These are phyloP conservation scores for Ceratobasidium sp. DNA, from an alignment of 1,284 basidiomycete genomes.

Conservation along the genomic window DNA sequence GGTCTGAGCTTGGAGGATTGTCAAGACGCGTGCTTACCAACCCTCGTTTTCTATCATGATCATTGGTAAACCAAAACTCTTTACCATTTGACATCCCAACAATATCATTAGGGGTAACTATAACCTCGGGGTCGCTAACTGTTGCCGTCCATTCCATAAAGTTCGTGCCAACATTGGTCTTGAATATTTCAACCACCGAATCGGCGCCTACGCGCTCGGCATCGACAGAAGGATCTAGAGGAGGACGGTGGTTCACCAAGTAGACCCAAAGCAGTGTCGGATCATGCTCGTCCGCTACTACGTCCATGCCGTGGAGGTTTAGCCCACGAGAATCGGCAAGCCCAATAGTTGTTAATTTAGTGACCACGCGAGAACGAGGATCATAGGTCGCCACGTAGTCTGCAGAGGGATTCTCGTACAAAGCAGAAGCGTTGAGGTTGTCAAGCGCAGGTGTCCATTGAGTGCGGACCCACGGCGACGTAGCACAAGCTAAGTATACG, in stretches of 20 bases:
- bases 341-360: slow-evolving; percentile 62
- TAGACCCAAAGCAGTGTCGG: slow-evolving; percentile 72
- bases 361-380: slow-evolving; percentile 61
- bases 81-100: slow-evolving; percentile 72
- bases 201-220: slow-evolving; percentile 72
- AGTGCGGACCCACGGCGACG: slow-evolving; percentile 13
- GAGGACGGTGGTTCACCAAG: slow-evolving; percentile 74
- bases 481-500: slow-evolving; percentile 31
- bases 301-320: slow-evolving; percentile 79
- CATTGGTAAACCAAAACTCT: slow-evolving; percentile 78
- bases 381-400: slow-evolving; percentile 78
- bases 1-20: too few relatives aligned
- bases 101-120: slow-evolving; percentile 79
- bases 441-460: slow-evolving; percentile 28
- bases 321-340: slow-evolving; percentile 63
- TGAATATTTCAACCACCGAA: slow-evolving; percentile 79
- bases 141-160: slow-evolving; percentile 70
- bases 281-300: slow-evolving; percentile 68
- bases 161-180: slow-evolving; percentile 63
- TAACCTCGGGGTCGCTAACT: slow-evolving; percentile 65
- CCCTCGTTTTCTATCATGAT: slow-evolving; percentile 68
- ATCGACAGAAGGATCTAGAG: slow-evolving; percentile 55
- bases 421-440: slow-evolving; percentile 20
- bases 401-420: not conserved
- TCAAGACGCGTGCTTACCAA: slow-evolving; percentile 59